Conservation (phyloP, 306 rosid species). For the Vigna mungo region DNA sequence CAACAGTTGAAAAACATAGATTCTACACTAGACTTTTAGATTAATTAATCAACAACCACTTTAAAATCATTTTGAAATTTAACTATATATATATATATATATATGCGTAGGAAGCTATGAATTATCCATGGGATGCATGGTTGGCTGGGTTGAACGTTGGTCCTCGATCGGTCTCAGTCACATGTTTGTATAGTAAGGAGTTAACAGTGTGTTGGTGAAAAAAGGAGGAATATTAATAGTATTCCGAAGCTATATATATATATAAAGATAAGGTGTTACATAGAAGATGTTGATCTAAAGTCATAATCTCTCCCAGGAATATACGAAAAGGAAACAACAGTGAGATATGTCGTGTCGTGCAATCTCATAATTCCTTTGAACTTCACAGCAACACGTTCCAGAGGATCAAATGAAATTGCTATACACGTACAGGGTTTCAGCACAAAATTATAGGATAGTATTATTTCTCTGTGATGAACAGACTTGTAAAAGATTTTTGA, state of each 20-base stretch:
- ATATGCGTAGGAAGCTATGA: not conserved
- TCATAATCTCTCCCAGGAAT: constrained; percentile 51
- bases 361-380: constrained; percentile 42
- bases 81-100: no score
- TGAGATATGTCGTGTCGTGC: constrained; percentile 46
- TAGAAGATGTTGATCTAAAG: constrained; percentile 30
- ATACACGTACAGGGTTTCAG: not conserved
- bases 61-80: no score
- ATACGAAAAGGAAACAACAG: constrained; percentile 40
- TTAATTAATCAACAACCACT: no score
- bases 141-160: constrained; percentile 19
- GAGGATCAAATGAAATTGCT: constrained; percentile 31
- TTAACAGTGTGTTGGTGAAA: constrained; percentile 38
- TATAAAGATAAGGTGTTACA: constrained; percentile 18
- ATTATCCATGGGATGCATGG: constrained; percentile 20
- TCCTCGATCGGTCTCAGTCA: constrained; percentile 30
- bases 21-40: no score
- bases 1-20: no score
- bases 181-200: constrained; percentile 42
- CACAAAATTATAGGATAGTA: not conserved
- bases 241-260: constrained; percentile 19
- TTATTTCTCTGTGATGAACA: no score
- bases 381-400: constrained; percentile 15
- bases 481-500: no score
- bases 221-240: constrained; percentile 46